A percentile compares a stretch with the other conserved stretches of the same genome.
These are phyloP conservation scores for Sarocladium oryzae DNA, from an alignment of 2,329 filamentous ascomycete species.

Conservation along the genomic window DNA sequence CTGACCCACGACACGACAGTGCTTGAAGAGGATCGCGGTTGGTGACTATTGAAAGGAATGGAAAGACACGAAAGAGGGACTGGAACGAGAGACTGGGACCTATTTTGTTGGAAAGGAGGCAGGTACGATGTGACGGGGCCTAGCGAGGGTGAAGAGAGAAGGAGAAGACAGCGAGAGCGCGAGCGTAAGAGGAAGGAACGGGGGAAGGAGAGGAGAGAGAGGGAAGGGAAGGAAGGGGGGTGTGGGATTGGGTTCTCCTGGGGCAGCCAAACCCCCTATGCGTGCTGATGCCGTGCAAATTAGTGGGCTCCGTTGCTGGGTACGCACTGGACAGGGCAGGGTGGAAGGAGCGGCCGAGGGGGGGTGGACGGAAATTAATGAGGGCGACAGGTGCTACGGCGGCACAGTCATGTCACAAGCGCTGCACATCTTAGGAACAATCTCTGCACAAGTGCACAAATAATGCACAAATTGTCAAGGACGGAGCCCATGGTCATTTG, in stretches of 20 bases:
- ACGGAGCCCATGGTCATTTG: background rate
- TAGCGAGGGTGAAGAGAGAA: conserved; percentile 16
- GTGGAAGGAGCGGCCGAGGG: background rate
- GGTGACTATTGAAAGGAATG: conserved; percentile 8
- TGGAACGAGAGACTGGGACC: conserved; percentile 29
- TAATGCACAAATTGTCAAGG: background rate
- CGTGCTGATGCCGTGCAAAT: no score
- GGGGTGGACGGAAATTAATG: conserved; percentile 2
- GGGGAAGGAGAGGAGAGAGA: conserved; percentile 7
- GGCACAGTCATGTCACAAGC: background rate
- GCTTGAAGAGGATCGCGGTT: conserved; percentile 8
- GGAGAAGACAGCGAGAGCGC: conserved; percentile 13
- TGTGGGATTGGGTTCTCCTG: background rate
- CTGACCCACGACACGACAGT: conserved; percentile 1
- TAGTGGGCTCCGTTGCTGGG: background rate
- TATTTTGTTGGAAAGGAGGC: conserved; percentile 34
- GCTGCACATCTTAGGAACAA: background rate
- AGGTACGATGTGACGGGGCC: conserved; percentile 19
- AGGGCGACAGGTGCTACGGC: no score
- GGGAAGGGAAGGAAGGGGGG: conserved; percentile 3
- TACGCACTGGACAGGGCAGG: background rate
- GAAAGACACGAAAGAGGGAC: conserved; percentile 28
- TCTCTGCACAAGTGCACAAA: background rate
- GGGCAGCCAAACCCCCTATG: no score
- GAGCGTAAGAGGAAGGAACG: conserved; percentile 8